Evolutionary conservation across 1,139 yeast genomes (phyloP), one percentile per base, ranked within the genome.

Genomic region (Pneumocystis carinii): DNA sequence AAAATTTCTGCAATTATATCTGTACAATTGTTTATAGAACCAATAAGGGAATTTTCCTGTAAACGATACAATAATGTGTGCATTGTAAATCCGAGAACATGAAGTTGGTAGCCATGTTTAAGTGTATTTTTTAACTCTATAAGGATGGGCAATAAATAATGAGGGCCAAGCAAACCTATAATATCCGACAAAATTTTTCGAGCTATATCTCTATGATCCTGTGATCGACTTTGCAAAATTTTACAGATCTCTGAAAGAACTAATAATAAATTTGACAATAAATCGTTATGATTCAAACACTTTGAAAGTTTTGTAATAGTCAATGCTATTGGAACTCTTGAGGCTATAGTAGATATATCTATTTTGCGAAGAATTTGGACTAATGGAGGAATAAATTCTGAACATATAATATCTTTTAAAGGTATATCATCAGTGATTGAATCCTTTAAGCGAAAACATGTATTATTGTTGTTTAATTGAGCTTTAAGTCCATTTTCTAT

Each of bases 41-140:
- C 95, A 66, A 82, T 87, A 1, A 72, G 67, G 14, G 64, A 61
- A 14, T 63, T 38, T 3, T 76, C 78, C 6, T 73, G 71, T 67
- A 89, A 75, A 27, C 82, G 79, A 2, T 81, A 81, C 64, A 92
- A 75, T 59, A 92, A 75, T 60, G 84, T 78, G 73, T 92, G 96
- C 14, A 88, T 82, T 0, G 97, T 88, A 74, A 78, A 92, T 71
- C 97, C 90, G 71, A 94, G 81, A 65, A 94, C 90, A 74, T 94
- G 99, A 64, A 90, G 82, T 72, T 94, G 98, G 8, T 96, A 88
- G 58, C 98, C 98, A 70, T 95, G 81, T 8, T 86, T 80, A 64
- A 92, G 78, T 0, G 97, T 94, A 29, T 86, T 75, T 67, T 82
- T 84, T 71, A 94, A 79, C 72, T 92, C 97, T 66, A 81, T 81